Evolutionary conservation across 345 rosid genomes (phyloP), one percentile per base, ranked within the genome.

Genomic region (Salix caprea): DNA sequence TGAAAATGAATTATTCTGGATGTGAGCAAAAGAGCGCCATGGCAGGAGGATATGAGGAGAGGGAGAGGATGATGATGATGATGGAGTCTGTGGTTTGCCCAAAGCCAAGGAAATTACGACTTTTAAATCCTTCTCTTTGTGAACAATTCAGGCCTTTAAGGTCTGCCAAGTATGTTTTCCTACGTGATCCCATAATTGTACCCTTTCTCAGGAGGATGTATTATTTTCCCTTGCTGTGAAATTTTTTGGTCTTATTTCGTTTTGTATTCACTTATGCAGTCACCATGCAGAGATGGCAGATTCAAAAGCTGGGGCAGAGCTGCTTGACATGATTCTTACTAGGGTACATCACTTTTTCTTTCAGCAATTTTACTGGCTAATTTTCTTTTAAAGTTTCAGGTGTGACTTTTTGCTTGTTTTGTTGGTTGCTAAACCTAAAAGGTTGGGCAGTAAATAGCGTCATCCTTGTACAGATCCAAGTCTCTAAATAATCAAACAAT

Each of bases 261-360:
- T 24, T 2, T 16, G 9, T 30, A 9, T 39, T 16, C 5, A 3
- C 24, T 64, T 69, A 56, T 16, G n/a, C 74, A 83, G 88, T 81
- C 80, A 78, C 46, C 87, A 80, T 23, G 21, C 70, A 42, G 92
- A 88, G 78, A 72, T 81, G 68, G 89, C 54, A 76, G 92, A 90
- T 84, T 84, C 90, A 2, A 78, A 69, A 69, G 89, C 84, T 44
- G 89, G 90, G 67, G 70, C 89, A n/a, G 97, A 92, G 60, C 90
- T 92, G 79, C 84, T 90, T 18, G 97, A 92, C 78, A 64, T 90
- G 14, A 77, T 92, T 76, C 89, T 85, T 74, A 65, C 83, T 48
- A 87, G 83, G 97, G 97, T 89, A 10, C 11, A 2, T 80, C 54
- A 7, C 52, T 74, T 48, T 46, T 2, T 39, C 62, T 44, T 70